Percentiles rank a stretch among this genome's conserved stretches.
Evolutionary conservation across 2,329 filamentous ascomycete species (phyloP).

Genomic region (Colletotrichum lentis): DNA sequence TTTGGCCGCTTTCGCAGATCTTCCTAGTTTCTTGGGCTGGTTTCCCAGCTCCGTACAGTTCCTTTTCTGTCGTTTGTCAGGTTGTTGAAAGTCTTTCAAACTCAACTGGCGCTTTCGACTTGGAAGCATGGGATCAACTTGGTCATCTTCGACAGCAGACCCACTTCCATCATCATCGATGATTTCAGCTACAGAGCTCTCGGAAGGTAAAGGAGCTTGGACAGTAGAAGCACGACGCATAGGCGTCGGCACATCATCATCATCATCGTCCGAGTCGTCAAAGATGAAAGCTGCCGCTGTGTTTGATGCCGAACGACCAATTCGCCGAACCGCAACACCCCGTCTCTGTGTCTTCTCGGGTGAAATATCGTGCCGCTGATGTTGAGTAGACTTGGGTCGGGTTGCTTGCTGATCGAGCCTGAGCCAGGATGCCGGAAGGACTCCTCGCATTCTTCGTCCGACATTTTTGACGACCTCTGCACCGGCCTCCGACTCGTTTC

Average conservation of each 20-base stretch:
- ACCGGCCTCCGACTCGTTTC: constrained; percentile 47
- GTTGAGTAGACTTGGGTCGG: constrained; percentile 44
- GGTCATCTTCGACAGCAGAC: constrained; percentile 60
- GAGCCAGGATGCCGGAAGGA: constrained; percentile 73
- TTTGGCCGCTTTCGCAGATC: background rate
- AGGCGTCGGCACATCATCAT: constrained; percentile 47
- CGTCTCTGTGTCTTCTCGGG: constrained; percentile 53
- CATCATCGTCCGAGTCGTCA: constrained; percentile 58
- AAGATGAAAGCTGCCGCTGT: constrained; percentile 44
- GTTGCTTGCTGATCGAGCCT: constrained; percentile 61
- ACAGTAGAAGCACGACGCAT: background rate
- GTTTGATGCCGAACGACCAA: constrained; percentile 42
- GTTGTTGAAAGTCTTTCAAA: constrained; percentile 42
- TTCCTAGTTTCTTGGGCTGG: constrained; percentile 42
- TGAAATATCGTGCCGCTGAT: constrained; percentile 44
- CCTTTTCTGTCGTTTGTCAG: constrained; percentile 42
- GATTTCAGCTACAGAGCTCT: background rate
- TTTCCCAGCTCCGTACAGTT: constrained; percentile 34
- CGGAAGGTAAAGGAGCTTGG: background rate
- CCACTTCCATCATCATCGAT: constrained; percentile 48
- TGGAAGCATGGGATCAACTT: constrained; percentile 60
- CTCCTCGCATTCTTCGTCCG: constrained; percentile 63
- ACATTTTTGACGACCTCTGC: constrained; percentile 51
- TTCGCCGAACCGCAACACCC: constrained; percentile 60
- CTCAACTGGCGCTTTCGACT: constrained; percentile 52